Percentiles rank a stretch among this genome's conserved stretches.
These are phyloP conservation scores for Citeromyces nyonsensis DNA, from an alignment of 805 yeast species.

Conservation along the genomic window DNA sequence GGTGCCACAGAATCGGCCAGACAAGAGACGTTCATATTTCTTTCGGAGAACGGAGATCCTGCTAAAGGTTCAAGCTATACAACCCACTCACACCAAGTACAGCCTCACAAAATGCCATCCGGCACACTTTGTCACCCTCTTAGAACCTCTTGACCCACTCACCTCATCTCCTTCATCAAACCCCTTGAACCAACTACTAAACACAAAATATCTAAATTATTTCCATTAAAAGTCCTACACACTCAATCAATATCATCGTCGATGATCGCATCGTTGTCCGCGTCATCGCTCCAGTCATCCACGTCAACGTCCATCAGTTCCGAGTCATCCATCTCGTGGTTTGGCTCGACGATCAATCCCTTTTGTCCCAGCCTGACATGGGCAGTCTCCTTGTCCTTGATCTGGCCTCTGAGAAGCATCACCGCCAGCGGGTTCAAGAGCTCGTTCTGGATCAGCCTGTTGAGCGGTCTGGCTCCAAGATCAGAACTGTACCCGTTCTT, in stretches of 20 bases:
- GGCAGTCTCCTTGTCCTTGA: constrained; percentile 81
- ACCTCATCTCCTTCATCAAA: neutral
- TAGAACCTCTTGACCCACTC: neutral
- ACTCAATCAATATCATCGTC: constrained; percentile 11
- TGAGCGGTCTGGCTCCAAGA: constrained; percentile 93
- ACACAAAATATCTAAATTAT: too few species aligned
- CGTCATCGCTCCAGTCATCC: constrained; percentile 48
- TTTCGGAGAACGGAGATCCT: too few species aligned
- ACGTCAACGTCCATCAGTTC: constrained; percentile 39
- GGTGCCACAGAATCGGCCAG: constrained; percentile 97
- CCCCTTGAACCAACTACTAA: too few species aligned
- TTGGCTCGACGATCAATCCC: constrained; percentile 72
- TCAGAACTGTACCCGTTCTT: constrained; percentile 82
- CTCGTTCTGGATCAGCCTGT: constrained; percentile 80
- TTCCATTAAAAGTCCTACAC: neutral
- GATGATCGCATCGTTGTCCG: constrained; percentile 32
- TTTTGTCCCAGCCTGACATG: constrained; percentile 35
- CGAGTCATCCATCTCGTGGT: constrained; percentile 50
- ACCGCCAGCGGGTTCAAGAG: constrained; percentile 81
- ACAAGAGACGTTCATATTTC: constrained; percentile 82
- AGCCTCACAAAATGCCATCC: too few species aligned
- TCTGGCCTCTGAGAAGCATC: constrained; percentile 75
- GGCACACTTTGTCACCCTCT: neutral
- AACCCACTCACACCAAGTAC: too few species aligned
- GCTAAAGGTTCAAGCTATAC: too few species aligned